A percentile compares a stretch with the other conserved stretches of the same genome.
phyloP scores from a whole-genome alignment of 2,329 filamentous ascomycete genomes.

The Ophiostoma sp. region DNA sequence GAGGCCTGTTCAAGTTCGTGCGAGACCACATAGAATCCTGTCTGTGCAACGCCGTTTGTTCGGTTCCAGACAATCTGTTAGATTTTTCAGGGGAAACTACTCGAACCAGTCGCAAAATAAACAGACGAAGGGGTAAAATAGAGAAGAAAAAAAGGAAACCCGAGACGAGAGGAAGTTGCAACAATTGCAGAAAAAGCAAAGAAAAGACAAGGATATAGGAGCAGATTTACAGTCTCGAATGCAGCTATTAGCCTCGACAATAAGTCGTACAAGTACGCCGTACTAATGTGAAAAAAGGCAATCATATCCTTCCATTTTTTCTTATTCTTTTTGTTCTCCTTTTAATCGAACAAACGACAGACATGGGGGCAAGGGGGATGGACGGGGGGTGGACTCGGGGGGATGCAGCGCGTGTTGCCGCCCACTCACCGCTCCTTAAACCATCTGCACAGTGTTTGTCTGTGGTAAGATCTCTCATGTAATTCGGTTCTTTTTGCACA shows the following conservation, averaged over 20 bases:
- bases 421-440: conserved; percentile 9
- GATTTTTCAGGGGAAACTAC: neutral
- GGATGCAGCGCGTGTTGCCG: neutral
- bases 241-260: too few species aligned
- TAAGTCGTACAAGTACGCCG: too few species aligned
- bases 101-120: neutral
- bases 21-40: neutral
- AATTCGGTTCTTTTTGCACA: neutral
- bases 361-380: neutral
- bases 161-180: neutral
- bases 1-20: neutral
- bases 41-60: conserved; percentile 4
- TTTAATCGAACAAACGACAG: neutral
- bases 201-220: neutral
- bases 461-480: conserved; percentile 10
- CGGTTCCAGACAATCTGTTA: neutral
- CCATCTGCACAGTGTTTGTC: neutral
- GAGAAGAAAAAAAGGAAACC: neutral
- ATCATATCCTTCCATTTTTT: neutral
- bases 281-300: neutral
- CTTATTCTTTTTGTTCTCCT: too few species aligned
- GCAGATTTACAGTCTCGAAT: too few species aligned
- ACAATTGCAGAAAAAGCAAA: too few species aligned
- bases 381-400: neutral
- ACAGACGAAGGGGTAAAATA: neutral